Conservation (phyloP, 345 rosid genomes). For the Trapa incisa region DNA sequence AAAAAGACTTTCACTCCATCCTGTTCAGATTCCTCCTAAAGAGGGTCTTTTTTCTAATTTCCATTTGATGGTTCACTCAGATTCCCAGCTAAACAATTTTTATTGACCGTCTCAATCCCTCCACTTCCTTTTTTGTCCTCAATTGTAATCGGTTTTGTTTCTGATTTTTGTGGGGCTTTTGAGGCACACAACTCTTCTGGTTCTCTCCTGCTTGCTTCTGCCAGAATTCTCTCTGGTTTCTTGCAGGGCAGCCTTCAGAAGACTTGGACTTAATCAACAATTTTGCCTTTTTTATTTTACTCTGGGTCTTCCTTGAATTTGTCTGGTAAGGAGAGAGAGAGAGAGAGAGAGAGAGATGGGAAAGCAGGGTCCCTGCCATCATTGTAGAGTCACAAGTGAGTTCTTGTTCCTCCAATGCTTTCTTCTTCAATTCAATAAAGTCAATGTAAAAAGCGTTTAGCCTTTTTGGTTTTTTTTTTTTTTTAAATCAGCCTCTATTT, state of each 20-base stretch:
- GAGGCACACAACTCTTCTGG: slow-evolving; percentile 6
- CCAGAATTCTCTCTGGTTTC: slow-evolving; percentile 25
- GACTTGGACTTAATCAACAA: background rate
- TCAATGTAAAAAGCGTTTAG: background rate
- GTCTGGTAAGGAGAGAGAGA: slow-evolving; percentile 6
- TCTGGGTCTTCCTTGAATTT: slow-evolving; percentile 12
- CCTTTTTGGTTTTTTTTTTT: background rate
- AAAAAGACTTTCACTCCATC: too few species aligned
- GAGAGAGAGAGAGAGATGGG: slow-evolving; percentile 46
- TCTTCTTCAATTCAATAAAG: background rate
- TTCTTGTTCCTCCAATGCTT: slow-evolving; percentile 40
- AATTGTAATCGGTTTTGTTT: background rate
- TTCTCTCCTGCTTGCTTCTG: slow-evolving; percentile 15
- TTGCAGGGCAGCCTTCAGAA: slow-evolving; percentile 5
- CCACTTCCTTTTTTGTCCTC: background rate
- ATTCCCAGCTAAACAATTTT: too few species aligned
- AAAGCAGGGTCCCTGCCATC: slow-evolving; percentile 25
- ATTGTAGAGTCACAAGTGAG: slow-evolving; percentile 56
- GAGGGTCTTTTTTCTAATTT: too few species aligned
- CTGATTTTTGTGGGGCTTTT: background rate
- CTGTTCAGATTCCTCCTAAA: too few species aligned
- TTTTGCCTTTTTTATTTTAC: slow-evolving; percentile 7
- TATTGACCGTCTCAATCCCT: too few species aligned
- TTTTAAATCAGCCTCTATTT: too few species aligned
- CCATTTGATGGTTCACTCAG: too few species aligned